Conservation (phyloP, 2,329 filamentous ascomycete species). For the Aspergillus jensenii region DNA sequence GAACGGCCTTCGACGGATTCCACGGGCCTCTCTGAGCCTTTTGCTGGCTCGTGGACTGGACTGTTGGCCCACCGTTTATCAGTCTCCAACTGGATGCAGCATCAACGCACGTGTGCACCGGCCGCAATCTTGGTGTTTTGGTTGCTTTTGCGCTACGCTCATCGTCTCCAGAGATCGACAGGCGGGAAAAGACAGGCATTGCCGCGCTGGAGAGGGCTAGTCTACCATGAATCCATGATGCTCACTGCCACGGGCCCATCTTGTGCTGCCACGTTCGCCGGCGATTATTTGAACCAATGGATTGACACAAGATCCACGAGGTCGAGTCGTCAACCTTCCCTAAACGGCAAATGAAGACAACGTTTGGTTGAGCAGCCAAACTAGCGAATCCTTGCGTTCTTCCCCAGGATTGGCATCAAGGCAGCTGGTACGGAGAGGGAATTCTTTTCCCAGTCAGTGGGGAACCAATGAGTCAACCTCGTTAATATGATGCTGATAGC, state of each 20-base stretch:
- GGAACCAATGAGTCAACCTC: neutral
- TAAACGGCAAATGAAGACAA: constrained; percentile 4
- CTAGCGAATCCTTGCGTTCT: neutral
- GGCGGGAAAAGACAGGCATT: no score
- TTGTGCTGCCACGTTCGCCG: neutral
- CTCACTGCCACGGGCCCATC: no score
- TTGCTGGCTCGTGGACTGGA: neutral
- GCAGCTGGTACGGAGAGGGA: neutral
- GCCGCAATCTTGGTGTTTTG: neutral
- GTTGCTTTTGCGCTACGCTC: neutral
- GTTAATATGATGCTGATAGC: neutral
- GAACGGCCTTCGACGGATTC: neutral
- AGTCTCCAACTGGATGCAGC: constrained; percentile 5
- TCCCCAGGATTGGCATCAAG: constrained; percentile 7
- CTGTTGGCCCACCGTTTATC: neutral
- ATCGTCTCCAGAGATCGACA: no score
- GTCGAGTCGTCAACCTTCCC: neutral
- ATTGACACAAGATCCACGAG: neutral
- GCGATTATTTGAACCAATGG: constrained; percentile 4
- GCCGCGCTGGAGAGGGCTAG: no score
- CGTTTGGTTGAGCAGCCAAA: no score
- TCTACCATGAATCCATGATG: no score
- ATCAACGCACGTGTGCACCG: constrained; percentile 11
- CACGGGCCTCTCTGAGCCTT: constrained; percentile 1
- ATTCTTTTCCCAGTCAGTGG: neutral